Conservation (phyloP, 441 rosid genomes). For the Mallotus japonicus region DNA sequence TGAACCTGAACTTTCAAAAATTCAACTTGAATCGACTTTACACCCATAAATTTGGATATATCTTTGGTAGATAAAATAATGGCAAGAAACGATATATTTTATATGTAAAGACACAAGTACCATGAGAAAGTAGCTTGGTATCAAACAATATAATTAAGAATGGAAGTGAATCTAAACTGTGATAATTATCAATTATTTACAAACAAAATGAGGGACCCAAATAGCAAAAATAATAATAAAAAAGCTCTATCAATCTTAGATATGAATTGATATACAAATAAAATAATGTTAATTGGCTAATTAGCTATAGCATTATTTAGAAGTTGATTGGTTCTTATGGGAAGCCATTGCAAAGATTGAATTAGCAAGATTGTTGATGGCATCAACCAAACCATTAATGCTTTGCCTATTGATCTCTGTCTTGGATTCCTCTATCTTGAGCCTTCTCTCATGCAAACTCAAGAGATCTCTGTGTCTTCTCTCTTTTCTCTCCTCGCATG, state of each 20-base stretch:
- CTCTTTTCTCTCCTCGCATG: slow-evolving; percentile 66
- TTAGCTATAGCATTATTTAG: slow-evolving; percentile 20
- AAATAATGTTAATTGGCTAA: background rate
- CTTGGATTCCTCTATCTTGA: slow-evolving; percentile 66
- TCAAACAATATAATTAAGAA: too few relatives aligned
- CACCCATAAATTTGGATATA: too few relatives aligned
- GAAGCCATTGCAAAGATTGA: slow-evolving; percentile 76
- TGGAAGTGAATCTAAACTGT: too few relatives aligned
- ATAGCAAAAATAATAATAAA: background rate
- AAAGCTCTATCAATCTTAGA: too few relatives aligned
- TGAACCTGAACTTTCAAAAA: too few relatives aligned
- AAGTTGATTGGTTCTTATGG: slow-evolving; percentile 46
- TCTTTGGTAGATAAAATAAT: too few relatives aligned
- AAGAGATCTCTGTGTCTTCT: slow-evolving; percentile 67
- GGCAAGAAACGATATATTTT: too few relatives aligned
- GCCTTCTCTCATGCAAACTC: slow-evolving; percentile 59
- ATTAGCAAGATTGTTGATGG: slow-evolving; percentile 82
- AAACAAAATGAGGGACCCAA: background rate
- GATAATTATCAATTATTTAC: background rate
- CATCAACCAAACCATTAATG: slow-evolving; percentile 65
- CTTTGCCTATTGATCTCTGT: slow-evolving; percentile 60
- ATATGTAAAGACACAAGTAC: too few relatives aligned
- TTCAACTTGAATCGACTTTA: too few relatives aligned
- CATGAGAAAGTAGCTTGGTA: too few relatives aligned
- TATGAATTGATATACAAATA: background rate